Base-by-base conservation (phyloP, 768 basidiomycete species). In the Hericium coralloides region DNA sequence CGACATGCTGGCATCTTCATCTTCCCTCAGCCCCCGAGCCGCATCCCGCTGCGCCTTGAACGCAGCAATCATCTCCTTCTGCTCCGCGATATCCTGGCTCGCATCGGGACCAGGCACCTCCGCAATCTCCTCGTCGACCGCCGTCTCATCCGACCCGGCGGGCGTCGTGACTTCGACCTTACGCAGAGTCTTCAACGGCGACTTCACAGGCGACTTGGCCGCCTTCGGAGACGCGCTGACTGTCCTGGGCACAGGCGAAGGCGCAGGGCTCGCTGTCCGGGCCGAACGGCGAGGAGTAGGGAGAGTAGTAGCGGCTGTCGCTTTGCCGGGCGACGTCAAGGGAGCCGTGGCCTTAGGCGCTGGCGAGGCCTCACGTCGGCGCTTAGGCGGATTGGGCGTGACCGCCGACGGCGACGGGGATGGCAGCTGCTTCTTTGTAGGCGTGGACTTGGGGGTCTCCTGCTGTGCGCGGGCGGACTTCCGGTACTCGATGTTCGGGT, bases 401-500 rank as follows among this genome's bases (percentile, higher is more conserved):
- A 59, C 38, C 60, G 69, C 65, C 49, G 75, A 70, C 12, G 69
- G 65, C 52, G 74, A 68, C 55, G 72, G 72, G 49, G 69, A 70
- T 53, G 65, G 68, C 39, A 69, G 62, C 53, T 66, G 60, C 7
- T 6, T 31, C 18, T 68, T 61, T 25, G 68, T 64, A 10, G 52
- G 49, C 15, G 61, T 52, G 4, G 55, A 14, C 2, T 41, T 53
- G 1, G 71, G 64, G 36, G 58, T 57, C 63, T 65, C 64, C 59
- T 69, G 67, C 45, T 64, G 66, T 52, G 77, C 76, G 49, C 66
- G 69, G 50, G 74, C 74, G 1, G 89, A 89, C 61, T 89, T 84
- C 59, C 92, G 84, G 69, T 95, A 95, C 51, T 79, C 83, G 26
- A 76, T 80, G 37, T 76, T 79, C 1, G 92, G 89, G 68, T 94